These are phyloP conservation scores for Pleurotus ostreatus DNA, from an alignment of 768 basidiomycete genomes.

Conservation along the genomic window DNA sequence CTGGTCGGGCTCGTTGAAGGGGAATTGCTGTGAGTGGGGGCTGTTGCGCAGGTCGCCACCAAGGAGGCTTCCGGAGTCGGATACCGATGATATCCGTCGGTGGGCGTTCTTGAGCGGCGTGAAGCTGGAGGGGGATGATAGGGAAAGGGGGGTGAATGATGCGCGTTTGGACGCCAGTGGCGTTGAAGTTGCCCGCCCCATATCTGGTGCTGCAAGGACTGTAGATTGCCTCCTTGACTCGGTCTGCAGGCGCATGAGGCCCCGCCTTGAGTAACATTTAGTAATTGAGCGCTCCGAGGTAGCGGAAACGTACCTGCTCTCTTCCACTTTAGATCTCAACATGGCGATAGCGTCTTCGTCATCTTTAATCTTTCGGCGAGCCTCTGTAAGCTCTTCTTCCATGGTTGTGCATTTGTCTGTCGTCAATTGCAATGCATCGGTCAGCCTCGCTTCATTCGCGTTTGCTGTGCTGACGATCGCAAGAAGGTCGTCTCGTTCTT, in stretches of 20 bases:
- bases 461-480: slow-evolving; percentile 46
- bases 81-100: slow-evolving; percentile 71
- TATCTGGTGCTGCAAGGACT: slow-evolving; percentile 44
- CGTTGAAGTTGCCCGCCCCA: slow-evolving; percentile 31
- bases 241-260: slow-evolving; percentile 81
- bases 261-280: slow-evolving; percentile 46
- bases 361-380: slow-evolving; percentile 53
- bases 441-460: slow-evolving; percentile 52
- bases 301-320: slow-evolving; percentile 57
- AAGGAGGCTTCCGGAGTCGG: slow-evolving; percentile 44
- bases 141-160: slow-evolving; percentile 72
- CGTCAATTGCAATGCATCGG: slow-evolving; percentile 60
- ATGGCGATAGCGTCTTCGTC: slow-evolving; percentile 75
- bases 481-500: slow-evolving; percentile 68
- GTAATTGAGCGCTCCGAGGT: neutral
- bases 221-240: slow-evolving; percentile 67
- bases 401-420: slow-evolving; percentile 59
- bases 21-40: slow-evolving; percentile 27
- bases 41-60: slow-evolving; percentile 30
- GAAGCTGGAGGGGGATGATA: slow-evolving; percentile 32
- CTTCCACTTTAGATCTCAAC: slow-evolving; percentile 81
- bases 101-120: slow-evolving; percentile 46
- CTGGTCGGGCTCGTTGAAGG: slow-evolving; percentile 27
- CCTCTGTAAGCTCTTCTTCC: slow-evolving; percentile 52
- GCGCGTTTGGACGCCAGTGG: slow-evolving; percentile 47